Evolutionary conservation across 2,329 filamentous ascomycete genomes (phyloP).

Genomic region (Diplocarpon mali): DNA sequence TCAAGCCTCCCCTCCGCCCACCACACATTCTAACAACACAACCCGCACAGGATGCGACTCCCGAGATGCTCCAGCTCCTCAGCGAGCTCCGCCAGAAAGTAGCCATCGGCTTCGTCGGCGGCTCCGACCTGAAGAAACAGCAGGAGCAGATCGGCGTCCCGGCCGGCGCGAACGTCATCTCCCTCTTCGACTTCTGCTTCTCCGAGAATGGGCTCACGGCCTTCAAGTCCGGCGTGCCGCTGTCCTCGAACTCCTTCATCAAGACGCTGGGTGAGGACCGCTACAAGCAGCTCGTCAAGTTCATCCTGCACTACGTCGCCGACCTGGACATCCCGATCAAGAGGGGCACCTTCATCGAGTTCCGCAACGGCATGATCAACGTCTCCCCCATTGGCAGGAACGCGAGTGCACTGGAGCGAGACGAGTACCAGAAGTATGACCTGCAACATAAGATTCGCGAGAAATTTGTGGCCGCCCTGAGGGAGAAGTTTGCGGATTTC

Average conservation of each 20-base stretch:
- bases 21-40: not conserved
- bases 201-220: conserved; percentile 92
- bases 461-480: conserved; percentile 37
- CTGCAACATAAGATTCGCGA: conserved; percentile 63
- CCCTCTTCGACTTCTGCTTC: conserved; percentile 96
- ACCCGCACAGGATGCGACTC: conserved; percentile 46
- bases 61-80: conserved; percentile 77
- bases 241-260: conserved; percentile 81
- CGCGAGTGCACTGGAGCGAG: conserved; percentile 66
- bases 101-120: conserved; percentile 86
- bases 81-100: conserved; percentile 72
- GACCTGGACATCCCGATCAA: conserved; percentile 77
- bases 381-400: conserved; percentile 78
- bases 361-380: conserved; percentile 88
- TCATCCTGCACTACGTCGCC: conserved; percentile 71
- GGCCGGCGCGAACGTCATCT: conserved; percentile 54
- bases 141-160: conserved; percentile 82
- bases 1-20: not conserved
- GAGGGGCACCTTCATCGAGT: conserved; percentile 77
- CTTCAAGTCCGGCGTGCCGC: conserved; percentile 66
- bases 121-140: conserved; percentile 85
- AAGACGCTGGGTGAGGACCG: conserved; percentile 73
- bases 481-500: too few species aligned
- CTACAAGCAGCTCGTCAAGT: conserved; percentile 70
- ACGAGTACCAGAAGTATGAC: conserved; percentile 76